Base-by-base conservation (phyloP, 169 alveolate species). In the Cyclospora cayetanensis region DNA sequence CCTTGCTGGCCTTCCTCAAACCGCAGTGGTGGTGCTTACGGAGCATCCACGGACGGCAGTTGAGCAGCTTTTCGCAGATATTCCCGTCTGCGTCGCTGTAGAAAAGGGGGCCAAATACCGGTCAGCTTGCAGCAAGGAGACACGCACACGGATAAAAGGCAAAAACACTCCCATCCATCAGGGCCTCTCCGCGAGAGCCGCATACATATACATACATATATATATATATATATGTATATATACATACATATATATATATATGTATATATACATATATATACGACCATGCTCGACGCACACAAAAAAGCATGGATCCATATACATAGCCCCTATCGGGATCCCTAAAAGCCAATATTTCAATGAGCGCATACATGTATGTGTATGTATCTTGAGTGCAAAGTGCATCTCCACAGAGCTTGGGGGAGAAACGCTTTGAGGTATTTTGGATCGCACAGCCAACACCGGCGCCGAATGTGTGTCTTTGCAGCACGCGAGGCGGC, bases 11-110 rank as follows among this genome's bases (percentile, higher is more conserved):
- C 39, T 22, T 9, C 88, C 88, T 29, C n/a, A 77, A 37, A 77
- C 88, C 5, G 37, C 70, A 20, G 88, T 77, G 43, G 37, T 77
- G n/a, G 66, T 77, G 29, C 11, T 42, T 3, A 77, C 65, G n/a
- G 29, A 18, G 22, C 88, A 77, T 41, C 60, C 42, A 22, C n/a
- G 65, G 35, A 7, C 60, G 12, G 29, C 88, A 11, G 39, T 39
- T 5, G 88, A 77, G 39, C 5, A 31, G 20, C 65, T 77, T 39
- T 31, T 77, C 42, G 22, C 5, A 11, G 70, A 39, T 41, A 18
- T 53, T 31, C 74, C 88, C 42, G 88, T 77, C 22, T 77, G 88
- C 88, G 41, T 77, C 20, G 88, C 88, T 27, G 88, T 42, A 1
- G 88, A 77, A 22, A 77, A 77, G 22, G 88, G 88, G 20, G 29